Evolutionary conservation across 2,329 filamentous ascomycete genomes (phyloP).

Genomic region (Cercospora sojina): DNA sequence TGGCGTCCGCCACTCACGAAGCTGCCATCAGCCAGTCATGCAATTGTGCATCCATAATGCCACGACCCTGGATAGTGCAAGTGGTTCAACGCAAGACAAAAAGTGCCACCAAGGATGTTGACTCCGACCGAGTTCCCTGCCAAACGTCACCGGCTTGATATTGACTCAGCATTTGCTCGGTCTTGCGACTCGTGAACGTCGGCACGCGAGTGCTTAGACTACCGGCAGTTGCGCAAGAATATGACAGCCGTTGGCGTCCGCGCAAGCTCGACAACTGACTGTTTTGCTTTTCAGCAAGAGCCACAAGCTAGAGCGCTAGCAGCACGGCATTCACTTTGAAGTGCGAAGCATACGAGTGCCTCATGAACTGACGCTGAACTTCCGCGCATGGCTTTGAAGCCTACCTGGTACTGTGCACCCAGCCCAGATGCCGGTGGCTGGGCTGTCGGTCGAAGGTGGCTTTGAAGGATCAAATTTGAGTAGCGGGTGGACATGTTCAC

Average conservation of each 20-base stretch:
- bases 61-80: not conserved
- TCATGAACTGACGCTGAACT: not conserved
- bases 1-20: not conserved
- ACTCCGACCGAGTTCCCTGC: not conserved
- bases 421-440: not conserved
- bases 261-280: slow-evolving; percentile 8
- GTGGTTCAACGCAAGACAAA: not conserved
- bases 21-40: not conserved
- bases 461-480: not conserved
- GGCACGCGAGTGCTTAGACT: slow-evolving; percentile 12
- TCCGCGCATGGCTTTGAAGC: not conserved
- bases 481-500: too few relatives aligned
- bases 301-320: not conserved
- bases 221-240: slow-evolving; percentile 5
- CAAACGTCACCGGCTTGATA: not conserved
- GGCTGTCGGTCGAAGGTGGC: not conserved
- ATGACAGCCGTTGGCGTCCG: slow-evolving; percentile 12
- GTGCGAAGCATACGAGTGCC: slow-evolving; percentile 3
- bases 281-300: not conserved
- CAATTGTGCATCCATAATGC: not conserved
- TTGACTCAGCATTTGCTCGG: not conserved
- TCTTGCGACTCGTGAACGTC: not conserved
- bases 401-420: not conserved
- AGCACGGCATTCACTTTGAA: slow-evolving; percentile 6
- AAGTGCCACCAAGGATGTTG: not conserved